Conservation (phyloP, 2,329 filamentous ascomycete species). For the Colletotrichum orbiculare region DNA sequence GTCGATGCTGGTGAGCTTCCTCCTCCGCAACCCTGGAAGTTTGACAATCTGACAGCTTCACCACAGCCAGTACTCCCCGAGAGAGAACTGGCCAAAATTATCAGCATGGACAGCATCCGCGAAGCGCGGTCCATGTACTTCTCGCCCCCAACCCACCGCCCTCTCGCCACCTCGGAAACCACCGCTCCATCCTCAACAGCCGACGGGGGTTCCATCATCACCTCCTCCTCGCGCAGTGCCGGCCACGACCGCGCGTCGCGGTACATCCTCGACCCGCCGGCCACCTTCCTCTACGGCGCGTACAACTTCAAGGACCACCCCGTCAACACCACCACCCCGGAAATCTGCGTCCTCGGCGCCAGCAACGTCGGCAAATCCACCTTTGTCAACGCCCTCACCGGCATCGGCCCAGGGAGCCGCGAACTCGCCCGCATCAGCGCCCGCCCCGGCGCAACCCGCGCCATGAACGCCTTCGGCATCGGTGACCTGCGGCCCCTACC, state of each 20-base stretch:
- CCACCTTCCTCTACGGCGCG: slow-evolving; percentile 61
- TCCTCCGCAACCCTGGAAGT: background rate
- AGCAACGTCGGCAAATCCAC: slow-evolving; percentile 93
- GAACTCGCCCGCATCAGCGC: slow-evolving; percentile 60
- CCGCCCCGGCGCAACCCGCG: slow-evolving; percentile 63
- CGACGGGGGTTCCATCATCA: slow-evolving; percentile 19
- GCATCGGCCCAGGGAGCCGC: slow-evolving; percentile 44
- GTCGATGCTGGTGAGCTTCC: too few species aligned
- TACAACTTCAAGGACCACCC: slow-evolving; percentile 60
- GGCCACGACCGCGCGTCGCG: slow-evolving; percentile 10
- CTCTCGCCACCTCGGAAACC: background rate
- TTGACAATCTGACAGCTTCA: background rate
- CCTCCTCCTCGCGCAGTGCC: background rate
- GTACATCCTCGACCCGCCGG: slow-evolving; percentile 29
- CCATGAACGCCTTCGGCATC: slow-evolving; percentile 67
- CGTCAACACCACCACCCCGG: slow-evolving; percentile 63
- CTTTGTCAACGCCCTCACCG: slow-evolving; percentile 84
- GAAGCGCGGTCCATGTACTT: slow-evolving; percentile 26
- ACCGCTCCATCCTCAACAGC: background rate
- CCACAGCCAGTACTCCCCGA: slow-evolving; percentile 15
- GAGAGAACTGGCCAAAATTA: slow-evolving; percentile 24
- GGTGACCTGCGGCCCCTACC: slow-evolving; percentile 49
- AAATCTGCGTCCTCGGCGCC: slow-evolving; percentile 83
- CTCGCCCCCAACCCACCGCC: slow-evolving; percentile 9
- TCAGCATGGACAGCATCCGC: slow-evolving; percentile 13